Base-by-base conservation (phyloP, 768 basidiomycete genomes). In the Dacryopinax primogenitus region DNA sequence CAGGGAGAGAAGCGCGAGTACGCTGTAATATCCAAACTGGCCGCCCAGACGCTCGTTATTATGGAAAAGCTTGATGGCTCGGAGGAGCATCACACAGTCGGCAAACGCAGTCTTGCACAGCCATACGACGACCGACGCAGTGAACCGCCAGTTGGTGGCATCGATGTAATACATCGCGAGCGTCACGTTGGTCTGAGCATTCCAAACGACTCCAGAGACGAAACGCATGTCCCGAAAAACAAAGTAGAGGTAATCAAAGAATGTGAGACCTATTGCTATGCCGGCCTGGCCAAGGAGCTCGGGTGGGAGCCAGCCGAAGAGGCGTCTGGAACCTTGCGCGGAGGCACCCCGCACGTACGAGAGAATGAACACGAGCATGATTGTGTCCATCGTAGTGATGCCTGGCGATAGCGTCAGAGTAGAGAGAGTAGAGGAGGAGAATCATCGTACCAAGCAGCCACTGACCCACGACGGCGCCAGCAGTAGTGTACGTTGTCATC, bases 161-260 rank as follows among this genome's bases (percentile, higher is more conserved):
- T 58, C 51, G 30, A 58, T 26, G 51, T 58, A 58, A 30, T 58
- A 58, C 51, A 58, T 13, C 26, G 51, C 51, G 4, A 58, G 23
- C 4, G 51, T 9, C 9, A 7, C 51, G 30, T 18, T 58, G 13
- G 51, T 58, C 3, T 3, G 51, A 15, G 23, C 4, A 18, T 58
- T 21, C n/a, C n/a, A n/a, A 30, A 58, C 30, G 4, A 28, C 26
- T 3, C 51, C 51, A 30, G 15, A 23, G 26, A 58, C 26, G 26
- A 58, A 32, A 6, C 51, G 51, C 51, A 58, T 58, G 51, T 58
- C 21, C 4, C 51, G 51, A 30, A 58, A 58, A 18, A 21, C 11
- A 30, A 58, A 58, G 51, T 58, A 58, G 51, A 58, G 12, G 51
- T 58, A 58, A 30, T 58, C 51, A 30, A 58, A 58, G 13, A 58